Base-by-base conservation (phyloP, 1,284 basidiomycete genomes). In the Fomitiporia mediterranea region DNA sequence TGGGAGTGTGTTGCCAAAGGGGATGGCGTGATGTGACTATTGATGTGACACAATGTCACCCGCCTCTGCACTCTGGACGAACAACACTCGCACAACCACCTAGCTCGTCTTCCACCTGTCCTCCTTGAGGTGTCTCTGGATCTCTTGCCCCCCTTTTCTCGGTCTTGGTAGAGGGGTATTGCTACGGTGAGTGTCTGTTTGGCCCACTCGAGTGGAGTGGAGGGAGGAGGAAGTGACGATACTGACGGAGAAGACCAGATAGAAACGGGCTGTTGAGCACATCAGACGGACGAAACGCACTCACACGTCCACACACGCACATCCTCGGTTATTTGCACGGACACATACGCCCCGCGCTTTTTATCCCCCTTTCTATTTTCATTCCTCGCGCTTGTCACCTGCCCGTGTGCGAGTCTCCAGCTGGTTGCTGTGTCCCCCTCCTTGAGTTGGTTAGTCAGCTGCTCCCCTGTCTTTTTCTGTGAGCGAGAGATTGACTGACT, bases 41-140 rank as follows among this genome's bases (percentile, higher is more conserved):
- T 46, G 44, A 46, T 46, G 44, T 46, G 44, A 46, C 44, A 3
- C 25, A 15, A 28, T 30, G 44, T 46, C 44, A 46, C 44, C 25
- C n/a, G n/a, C n/a, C n/a, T n/a, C n/a, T n/a, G n/a, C n/a, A n/a
- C 32, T 13, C 32, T 34, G 32, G 7, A 6, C 32, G 32, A 34
- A 6, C 6, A 34, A n/a, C n/a, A n/a, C n/a, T n/a, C n/a, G n/a
- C 32, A 34, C 32, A 34, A 6, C 32, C 32, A 34, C 6, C 32
- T 13, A 6, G 32, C 32, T 34, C 32, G 32, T 34, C 32, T 13
- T 6, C 6, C 32, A 13, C 6, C 32, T 13, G 13, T n/a, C n/a
- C n/a, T n/a, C n/a, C n/a, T n/a, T n/a, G n/a, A n/a, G n/a, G 32
- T 34, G 7, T 34, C 32, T 34, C 32, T 34, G 32, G 7, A 13